Percentiles rank a stretch among this genome's conserved stretches.
Conservation (phyloP, 495 filamentous ascomycete genomes). For the Cudoniella acicularis region DNA sequence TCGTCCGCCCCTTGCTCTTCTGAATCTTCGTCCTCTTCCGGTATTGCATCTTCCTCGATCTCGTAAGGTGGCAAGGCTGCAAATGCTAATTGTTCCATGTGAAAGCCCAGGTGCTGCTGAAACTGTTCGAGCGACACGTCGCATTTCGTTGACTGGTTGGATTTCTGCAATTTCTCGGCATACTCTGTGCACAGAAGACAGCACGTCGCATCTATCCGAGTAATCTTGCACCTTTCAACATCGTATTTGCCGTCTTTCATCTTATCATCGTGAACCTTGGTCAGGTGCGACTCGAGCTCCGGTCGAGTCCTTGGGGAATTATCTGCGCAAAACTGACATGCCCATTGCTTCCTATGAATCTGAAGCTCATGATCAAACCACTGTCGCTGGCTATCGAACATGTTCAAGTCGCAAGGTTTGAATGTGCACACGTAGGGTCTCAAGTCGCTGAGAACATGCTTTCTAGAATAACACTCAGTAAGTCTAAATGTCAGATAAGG, state of each 20-base stretch:
- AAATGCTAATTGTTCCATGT: neutral
- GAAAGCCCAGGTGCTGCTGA: neutral
- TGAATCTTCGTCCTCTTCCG: neutral
- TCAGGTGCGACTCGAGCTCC: neutral
- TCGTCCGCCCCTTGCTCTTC: no score
- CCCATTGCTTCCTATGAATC: slow-evolving; percentile 1
- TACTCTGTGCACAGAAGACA: neutral
- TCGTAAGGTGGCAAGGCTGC: neutral
- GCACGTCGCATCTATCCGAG: neutral
- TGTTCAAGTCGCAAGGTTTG: neutral
- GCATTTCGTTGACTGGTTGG: neutral
- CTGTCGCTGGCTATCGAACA: neutral
- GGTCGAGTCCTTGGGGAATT: neutral
- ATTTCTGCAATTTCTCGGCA: neutral
- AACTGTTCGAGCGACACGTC: neutral
- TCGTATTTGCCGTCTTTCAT: neutral
- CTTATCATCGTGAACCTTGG: neutral
- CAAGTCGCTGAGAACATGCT: slow-evolving; percentile 8
- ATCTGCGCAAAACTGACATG: neutral
- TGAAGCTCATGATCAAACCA: slow-evolving; percentile 8
- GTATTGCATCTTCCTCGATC: neutral
- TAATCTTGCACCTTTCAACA: neutral
- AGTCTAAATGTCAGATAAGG: neutral
- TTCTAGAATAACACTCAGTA: slow-evolving; percentile 2
- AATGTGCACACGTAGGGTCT: slow-evolving; percentile 9